Evolutionary conservation across 225 moss, liverwort and hornwort genomes (phyloP).

Genomic region (Bryoerythrophyllum caledonicum): DNA sequence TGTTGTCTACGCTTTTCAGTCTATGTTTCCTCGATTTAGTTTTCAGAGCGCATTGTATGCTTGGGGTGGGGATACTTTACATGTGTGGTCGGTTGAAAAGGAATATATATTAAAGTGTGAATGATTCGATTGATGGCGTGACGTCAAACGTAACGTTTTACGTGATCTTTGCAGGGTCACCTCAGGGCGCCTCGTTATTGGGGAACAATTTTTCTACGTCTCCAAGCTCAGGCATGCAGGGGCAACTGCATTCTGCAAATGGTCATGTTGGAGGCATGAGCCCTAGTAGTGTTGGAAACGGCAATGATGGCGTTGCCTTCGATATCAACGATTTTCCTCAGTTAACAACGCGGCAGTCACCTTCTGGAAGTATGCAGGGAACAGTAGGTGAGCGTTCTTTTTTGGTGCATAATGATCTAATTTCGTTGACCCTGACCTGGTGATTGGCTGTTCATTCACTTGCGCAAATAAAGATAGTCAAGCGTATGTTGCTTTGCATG

Average conservation of each 20-base stretch:
- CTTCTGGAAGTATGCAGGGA: conserved; percentile 41
- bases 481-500: neutral
- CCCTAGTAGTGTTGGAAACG: conserved; percentile 57
- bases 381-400: conserved; percentile 9
- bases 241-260: conserved; percentile 74
- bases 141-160: neutral
- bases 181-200: conserved; percentile 73
- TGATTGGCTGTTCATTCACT: neutral
- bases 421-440: neutral
- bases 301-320: conserved; percentile 82
- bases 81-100: neutral
- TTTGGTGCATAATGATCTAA: neutral
- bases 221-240: conserved; percentile 86
- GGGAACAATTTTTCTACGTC: conserved; percentile 93
- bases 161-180: conserved; percentile 46
- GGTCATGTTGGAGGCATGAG: conserved; percentile 83
- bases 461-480: neutral
- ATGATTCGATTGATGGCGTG: neutral
- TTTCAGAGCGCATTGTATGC: neutral
- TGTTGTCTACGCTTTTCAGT: neutral
- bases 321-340: conserved; percentile 98
- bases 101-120: neutral
- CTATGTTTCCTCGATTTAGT: conserved; percentile 1
- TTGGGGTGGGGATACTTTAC: neutral
- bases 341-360: conserved; percentile 62